Evolutionary conservation across 345 rosid species (phyloP), one percentile per base, ranked within the genome.

Genomic region (Lepidium sativum): DNA sequence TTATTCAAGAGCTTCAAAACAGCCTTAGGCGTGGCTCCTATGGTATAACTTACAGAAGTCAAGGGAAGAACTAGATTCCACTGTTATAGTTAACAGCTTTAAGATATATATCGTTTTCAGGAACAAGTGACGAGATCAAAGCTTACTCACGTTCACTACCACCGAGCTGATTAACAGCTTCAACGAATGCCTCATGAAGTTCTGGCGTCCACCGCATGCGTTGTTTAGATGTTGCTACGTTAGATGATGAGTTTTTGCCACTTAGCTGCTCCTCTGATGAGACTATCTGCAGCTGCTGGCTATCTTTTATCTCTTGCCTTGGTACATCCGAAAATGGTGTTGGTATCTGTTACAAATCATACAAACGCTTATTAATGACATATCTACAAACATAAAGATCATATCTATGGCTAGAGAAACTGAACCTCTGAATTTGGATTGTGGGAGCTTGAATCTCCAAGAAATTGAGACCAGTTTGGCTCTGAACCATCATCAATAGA

Each of bases 21-120:
- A 56, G 96, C 95, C 73, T 89, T 92, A n/a, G 98, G 97, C 10
- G 97, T 92, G 69, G 98, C 98, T 73, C 96, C 98, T 92, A 80
- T 17, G 65, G 73, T 59, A 21, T 35, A 72, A 54, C 54, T 29
- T 32, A 57, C 29, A 60, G 1, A 66, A 29, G 29, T 8, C 34
- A 10, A 45, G 16, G 48, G 25, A 71, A 56, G 1, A 54, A 1
- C 2, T 39, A 5, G 51, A 49, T 65, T 65, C 6, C 32, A 20
- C 7, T n/a, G 35, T 31, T 12, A 39, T 8, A 37, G 1, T 45
- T 48, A 35, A 44, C 13, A 18, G 33, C 13, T 64, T 54, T 53
- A 65, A 47, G 18, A 4, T 48, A 18, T 25, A 25, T 25, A 25
- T 23, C 54, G 55, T 35, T 18, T n/a, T 51, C 37, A 39, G 44